Percentiles rank a stretch among this genome's conserved stretches.
Conservation (phyloP, 371 early-diverging fungal species). For the Mucor plumbeus region DNA sequence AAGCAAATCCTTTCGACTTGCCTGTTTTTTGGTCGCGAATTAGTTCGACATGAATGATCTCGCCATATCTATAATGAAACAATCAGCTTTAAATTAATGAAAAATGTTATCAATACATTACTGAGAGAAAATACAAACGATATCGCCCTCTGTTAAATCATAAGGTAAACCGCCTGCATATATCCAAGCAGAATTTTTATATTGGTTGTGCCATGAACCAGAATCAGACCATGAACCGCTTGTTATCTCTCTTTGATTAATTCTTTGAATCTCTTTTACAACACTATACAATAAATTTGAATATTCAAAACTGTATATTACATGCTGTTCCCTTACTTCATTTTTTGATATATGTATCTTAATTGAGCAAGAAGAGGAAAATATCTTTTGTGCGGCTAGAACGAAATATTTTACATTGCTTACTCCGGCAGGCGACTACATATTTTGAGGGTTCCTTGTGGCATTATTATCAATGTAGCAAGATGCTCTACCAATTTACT, state of each 20-base stretch:
- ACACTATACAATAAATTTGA: constrained; percentile 46
- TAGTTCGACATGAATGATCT: constrained; percentile 87
- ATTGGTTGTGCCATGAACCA: constrained; percentile 90
- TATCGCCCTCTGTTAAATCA: constrained; percentile 92
- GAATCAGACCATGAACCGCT: constrained; percentile 49
- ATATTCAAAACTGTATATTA: not conserved
- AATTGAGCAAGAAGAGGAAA: constrained; percentile 3
- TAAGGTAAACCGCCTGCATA: constrained; percentile 86
- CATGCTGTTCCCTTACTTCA: constrained; percentile 10
- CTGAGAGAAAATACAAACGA: constrained; percentile 93
- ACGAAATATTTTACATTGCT: not conserved
- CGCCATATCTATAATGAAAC: constrained; percentile 72
- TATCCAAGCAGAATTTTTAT: constrained; percentile 88
- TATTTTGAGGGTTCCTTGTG: no score
- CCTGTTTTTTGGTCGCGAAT: constrained; percentile 87
- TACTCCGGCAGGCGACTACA: not conserved
- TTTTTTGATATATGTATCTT: not conserved
- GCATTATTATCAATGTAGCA: no score
- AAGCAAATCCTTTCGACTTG: constrained; percentile 89
- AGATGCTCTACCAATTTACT: no score
- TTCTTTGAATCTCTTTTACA: constrained; percentile 76
- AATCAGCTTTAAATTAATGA: not conserved
- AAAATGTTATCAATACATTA: constrained; percentile 30
- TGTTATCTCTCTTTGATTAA: constrained; percentile 68
- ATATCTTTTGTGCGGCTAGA: not conserved